phyloP scores from a whole-genome alignment of 2,329 filamentous ascomycete genomes.

The Penicillium sp. region DNA sequence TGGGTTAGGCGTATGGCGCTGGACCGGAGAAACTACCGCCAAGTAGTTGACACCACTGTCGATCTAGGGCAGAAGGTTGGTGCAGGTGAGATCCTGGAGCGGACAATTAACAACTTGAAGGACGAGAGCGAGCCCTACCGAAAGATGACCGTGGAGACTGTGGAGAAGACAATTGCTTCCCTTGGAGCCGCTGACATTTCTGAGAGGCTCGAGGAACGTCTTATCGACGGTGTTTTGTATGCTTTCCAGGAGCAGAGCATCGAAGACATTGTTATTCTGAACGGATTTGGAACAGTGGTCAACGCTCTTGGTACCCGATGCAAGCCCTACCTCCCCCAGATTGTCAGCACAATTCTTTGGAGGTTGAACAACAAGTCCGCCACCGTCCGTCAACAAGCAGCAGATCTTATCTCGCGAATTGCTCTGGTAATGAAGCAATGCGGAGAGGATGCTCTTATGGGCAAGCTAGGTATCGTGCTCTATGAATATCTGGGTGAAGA shows the following conservation, averaged over 20 bases:
- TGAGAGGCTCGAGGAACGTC: conserved; percentile 86
- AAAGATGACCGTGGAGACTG: conserved; percentile 98
- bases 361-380: conserved; percentile 97
- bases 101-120: conserved; percentile 93
- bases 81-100: conserved; percentile 89
- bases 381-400: conserved; percentile 94
- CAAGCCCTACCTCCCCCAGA: conserved; percentile 96
- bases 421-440: conserved; percentile 99
- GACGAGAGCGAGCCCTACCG: conserved; percentile 97
- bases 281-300: conserved; percentile 96
- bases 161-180: conserved; percentile 94
- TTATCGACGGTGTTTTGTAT: conserved; percentile 93
- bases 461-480: conserved; percentile 89
- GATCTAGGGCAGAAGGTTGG: conserved; percentile 98
- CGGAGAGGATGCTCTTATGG: conserved; percentile 93
- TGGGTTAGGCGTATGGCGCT: conserved; percentile 97
- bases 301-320: conserved; percentile 92
- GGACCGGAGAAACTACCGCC: conserved; percentile 96
- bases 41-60: conserved; percentile 97
- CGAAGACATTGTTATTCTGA: conserved; percentile 93
- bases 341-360: conserved; percentile 95
- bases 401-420: conserved; percentile 94
- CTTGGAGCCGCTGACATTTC: conserved; percentile 93
- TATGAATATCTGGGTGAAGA: conserved; percentile 99
- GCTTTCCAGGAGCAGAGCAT: conserved; percentile 98